Evolutionary conservation across 768 basidiomycete genomes (phyloP).

Genomic region (Rhodotorula taiwanensis): DNA sequence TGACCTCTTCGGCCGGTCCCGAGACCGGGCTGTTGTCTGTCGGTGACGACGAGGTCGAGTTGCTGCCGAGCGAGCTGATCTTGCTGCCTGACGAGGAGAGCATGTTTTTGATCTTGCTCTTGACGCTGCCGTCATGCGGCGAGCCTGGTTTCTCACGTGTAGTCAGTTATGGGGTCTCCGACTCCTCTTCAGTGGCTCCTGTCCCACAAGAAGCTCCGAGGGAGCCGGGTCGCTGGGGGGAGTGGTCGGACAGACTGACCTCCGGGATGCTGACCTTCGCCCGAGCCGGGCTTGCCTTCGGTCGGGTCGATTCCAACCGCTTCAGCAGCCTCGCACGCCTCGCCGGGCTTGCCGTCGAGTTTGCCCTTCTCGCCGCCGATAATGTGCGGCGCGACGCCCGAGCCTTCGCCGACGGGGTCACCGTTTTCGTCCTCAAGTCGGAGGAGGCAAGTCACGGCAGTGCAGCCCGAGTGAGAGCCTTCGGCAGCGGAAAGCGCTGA

Average conservation of each 20-base stretch:
- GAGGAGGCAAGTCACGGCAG: constrained; percentile 90
- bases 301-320: constrained; percentile 15
- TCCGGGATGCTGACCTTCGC: neutral
- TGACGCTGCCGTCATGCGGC: constrained; percentile 1
- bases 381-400: constrained; percentile 16
- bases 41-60: neutral
- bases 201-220: too few species aligned
- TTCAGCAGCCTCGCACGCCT: constrained; percentile 15
- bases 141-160: too few species aligned
- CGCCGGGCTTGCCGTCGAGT: constrained; percentile 11
- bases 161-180: too few species aligned
- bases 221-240: too few species aligned
- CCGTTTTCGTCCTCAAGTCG: constrained; percentile 79
- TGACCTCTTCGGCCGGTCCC: constrained; percentile 30
- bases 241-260: too few species aligned
- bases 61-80: too few species aligned
- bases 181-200: too few species aligned
- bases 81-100: constrained; percentile 3
- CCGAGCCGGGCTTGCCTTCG: constrained; percentile 7
- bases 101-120: constrained; percentile 30
- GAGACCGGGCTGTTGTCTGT: neutral
- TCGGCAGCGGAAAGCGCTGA: constrained; percentile 78
- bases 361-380: neutral
- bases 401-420: constrained; percentile 24
- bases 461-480: constrained; percentile 83